These are phyloP conservation scores for Crithidia mellificae DNA, from an alignment of 208 protist species.

Conservation along the genomic window DNA sequence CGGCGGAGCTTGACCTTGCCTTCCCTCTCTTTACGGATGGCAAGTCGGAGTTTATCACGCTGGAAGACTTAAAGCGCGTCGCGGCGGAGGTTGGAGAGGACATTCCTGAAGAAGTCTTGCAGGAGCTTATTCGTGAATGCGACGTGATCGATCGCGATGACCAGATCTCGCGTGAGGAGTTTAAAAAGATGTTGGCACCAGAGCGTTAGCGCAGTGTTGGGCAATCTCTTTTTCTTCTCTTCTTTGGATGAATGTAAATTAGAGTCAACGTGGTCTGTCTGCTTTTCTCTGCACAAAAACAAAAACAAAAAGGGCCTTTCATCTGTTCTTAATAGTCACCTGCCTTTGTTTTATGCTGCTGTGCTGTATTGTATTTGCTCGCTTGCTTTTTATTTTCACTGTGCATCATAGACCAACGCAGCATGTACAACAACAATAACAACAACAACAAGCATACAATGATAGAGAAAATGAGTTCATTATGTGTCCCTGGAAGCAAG, in stretches of 20 bases:
- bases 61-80: conserved; percentile 96
- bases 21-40: conserved; percentile 96
- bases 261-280: no score
- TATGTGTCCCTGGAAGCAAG: no score
- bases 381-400: background rate
- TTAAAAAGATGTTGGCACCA: conserved; percentile 92
- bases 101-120: conserved; percentile 95
- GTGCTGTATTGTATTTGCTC: background rate
- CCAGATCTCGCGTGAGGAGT: conserved; percentile 93
- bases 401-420: no score
- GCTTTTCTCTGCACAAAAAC: no score
- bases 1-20: conserved; percentile 92
- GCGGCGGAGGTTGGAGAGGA: conserved; percentile 94
- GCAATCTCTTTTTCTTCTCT: background rate
- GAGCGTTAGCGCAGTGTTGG: background rate
- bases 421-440: no score
- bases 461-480: no score
- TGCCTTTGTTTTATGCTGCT: background rate
- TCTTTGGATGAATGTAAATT: background rate
- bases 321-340: background rate
- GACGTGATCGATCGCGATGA: conserved; percentile 94
- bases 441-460: no score
- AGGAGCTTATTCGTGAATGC: conserved; percentile 95
- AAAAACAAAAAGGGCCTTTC: no score
- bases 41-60: conserved; percentile 93